Conservation (phyloP, 306 rosid species). For the Citrullus amarus region DNA sequence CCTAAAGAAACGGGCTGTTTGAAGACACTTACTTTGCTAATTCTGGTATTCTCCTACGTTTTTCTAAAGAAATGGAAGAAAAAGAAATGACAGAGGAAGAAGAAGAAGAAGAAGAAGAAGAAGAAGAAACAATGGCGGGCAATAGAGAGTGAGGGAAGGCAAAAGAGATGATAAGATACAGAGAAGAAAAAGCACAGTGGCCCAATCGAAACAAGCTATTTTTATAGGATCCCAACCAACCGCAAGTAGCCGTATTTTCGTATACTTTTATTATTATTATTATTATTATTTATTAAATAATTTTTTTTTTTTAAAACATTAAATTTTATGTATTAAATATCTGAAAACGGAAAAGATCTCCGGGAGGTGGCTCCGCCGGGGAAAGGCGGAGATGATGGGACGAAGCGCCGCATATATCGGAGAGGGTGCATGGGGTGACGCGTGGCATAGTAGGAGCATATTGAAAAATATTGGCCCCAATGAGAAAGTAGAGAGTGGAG, state of each 20-base stretch:
- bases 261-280: neutral
- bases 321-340: neutral
- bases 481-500: conserved; percentile 15
- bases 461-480: neutral
- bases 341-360: neutral
- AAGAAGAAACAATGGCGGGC: neutral
- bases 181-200: conserved; percentile 9
- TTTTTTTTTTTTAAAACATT: no score
- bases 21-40: conserved; percentile 19
- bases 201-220: conserved; percentile 20
- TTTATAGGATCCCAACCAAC: conserved; percentile 45
- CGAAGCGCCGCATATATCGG: conserved; percentile 23
- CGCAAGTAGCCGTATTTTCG: conserved; percentile 16
- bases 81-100: neutral
- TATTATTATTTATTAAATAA: neutral
- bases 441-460: conserved; percentile 6
- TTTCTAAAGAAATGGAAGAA: conserved; percentile 9
- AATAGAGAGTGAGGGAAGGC: neutral
- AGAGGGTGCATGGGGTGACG: conserved; percentile 7
- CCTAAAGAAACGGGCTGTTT: neutral
- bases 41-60: no score
- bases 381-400: neutral
- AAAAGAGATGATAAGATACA: neutral
- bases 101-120: neutral
- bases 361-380: neutral